phyloP scores from a whole-genome alignment of 805 yeast genomes.

The Crinitomyces ghanaensis region DNA sequence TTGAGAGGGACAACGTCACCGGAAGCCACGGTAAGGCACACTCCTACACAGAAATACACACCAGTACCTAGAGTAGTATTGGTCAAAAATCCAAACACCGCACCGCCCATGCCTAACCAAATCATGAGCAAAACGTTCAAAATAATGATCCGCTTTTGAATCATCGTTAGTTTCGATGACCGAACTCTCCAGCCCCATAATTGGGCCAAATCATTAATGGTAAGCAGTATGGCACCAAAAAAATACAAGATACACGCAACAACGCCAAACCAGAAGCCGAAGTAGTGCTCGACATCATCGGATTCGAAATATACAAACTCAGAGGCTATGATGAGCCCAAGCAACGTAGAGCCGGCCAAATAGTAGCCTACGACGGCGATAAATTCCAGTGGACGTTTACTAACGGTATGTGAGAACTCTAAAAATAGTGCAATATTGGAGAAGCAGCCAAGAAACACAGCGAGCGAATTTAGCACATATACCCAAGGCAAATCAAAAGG shows the following conservation, averaged over 20 bases:
- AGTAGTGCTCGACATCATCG: conserved; percentile 17
- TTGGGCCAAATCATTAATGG: conserved; percentile 44
- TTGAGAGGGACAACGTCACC: conserved; percentile 58
- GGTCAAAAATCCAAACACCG: conserved; percentile 38
- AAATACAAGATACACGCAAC: conserved; percentile 54
- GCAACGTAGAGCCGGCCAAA: conserved; percentile 42
- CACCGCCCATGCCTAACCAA: conserved; percentile 69
- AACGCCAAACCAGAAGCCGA: conserved; percentile 71
- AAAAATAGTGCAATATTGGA: conserved; percentile 61
- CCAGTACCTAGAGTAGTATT: conserved; percentile 47
- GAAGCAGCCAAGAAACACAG: conserved; percentile 50
- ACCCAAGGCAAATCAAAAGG: conserved; percentile 32
- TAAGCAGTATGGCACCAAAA: conserved; percentile 40
- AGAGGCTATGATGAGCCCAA: conserved; percentile 36
- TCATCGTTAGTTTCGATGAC: conserved; percentile 51
- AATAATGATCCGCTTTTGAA: conserved; percentile 64
- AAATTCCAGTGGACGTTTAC: conserved; percentile 50
- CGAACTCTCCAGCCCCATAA: conserved; percentile 50
- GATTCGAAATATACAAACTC: conserved; percentile 23
- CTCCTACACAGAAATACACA: conserved; percentile 59
- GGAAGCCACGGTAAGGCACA: conserved; percentile 67
- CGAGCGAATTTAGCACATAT: conserved; percentile 46
- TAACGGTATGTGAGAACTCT: conserved; percentile 48
- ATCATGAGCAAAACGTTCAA: conserved; percentile 52
- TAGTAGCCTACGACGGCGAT: conserved; percentile 57